Evolutionary conservation across 495 filamentous ascomycete genomes (phyloP).

Genomic region (Parachaetomium inaequale): DNA sequence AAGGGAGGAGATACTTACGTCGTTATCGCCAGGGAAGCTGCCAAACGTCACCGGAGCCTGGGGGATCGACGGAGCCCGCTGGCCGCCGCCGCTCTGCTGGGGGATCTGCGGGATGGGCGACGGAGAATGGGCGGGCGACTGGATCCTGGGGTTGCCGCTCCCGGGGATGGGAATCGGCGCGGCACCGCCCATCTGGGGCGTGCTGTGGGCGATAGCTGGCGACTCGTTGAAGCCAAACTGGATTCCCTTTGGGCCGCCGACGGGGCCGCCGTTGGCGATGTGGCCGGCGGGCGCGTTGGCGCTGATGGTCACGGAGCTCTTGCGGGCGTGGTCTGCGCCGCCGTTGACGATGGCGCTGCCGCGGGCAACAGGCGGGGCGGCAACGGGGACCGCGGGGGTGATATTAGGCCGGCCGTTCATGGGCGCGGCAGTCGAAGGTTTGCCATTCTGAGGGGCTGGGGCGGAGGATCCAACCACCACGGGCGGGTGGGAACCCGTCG

Average conservation of each 20-base stretch:
- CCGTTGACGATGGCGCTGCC: slow-evolving; percentile 58
- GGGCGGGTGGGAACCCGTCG: slow-evolving; percentile 60
- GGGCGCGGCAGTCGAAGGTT: slow-evolving; percentile 65
- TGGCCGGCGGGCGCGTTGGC: slow-evolving; percentile 70
- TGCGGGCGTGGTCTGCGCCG: slow-evolving; percentile 66
- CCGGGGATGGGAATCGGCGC: slow-evolving; percentile 63
- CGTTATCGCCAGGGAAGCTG: slow-evolving; percentile 68
- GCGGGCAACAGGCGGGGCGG: slow-evolving; percentile 55
- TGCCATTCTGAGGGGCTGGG: slow-evolving; percentile 69
- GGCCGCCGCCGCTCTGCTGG: slow-evolving; percentile 79
- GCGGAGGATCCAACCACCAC: slow-evolving; percentile 69
- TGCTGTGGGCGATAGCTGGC: slow-evolving; percentile 61
- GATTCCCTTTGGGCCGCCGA: slow-evolving; percentile 54
- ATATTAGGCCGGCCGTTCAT: slow-evolving; percentile 80
- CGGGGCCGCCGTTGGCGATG: slow-evolving; percentile 68
- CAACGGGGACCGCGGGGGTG: slow-evolving; percentile 62
- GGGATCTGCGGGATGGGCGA: slow-evolving; percentile 83
- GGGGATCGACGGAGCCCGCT: slow-evolving; percentile 69
- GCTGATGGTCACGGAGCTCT: slow-evolving; percentile 83
- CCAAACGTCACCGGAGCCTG: slow-evolving; percentile 72
- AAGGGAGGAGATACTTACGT: slow-evolving; percentile 54
- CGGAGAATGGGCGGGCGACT: slow-evolving; percentile 73
- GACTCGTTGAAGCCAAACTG: slow-evolving; percentile 80
- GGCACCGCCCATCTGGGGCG: slow-evolving; percentile 51
- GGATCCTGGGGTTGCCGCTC: slow-evolving; percentile 58